phyloP scores from a whole-genome alignment of 495 filamentous ascomycete genomes.

The Cudoniella acicularis region DNA sequence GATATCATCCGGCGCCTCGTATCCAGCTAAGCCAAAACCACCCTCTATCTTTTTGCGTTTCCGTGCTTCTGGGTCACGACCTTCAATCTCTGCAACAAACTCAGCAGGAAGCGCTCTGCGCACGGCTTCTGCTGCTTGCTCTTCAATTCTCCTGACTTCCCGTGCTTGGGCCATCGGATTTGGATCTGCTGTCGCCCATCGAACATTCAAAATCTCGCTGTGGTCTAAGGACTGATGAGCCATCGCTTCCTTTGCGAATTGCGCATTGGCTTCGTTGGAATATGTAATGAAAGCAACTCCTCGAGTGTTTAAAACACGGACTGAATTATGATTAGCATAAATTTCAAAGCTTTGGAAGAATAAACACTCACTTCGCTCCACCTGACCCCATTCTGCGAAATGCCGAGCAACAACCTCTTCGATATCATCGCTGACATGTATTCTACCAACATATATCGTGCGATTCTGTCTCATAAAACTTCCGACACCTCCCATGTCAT shows the following conservation, averaged over 20 bases:
- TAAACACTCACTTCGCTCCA: slow-evolving; percentile 61
- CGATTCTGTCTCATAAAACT: slow-evolving; percentile 87
- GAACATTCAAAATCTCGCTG: slow-evolving; percentile 87
- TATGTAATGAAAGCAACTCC: slow-evolving; percentile 94
- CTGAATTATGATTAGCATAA: slow-evolving; percentile 24
- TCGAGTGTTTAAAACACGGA: slow-evolving; percentile 81
- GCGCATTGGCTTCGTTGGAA: slow-evolving; percentile 75
- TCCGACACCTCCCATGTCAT: slow-evolving; percentile 96
- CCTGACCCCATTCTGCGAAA: slow-evolving; percentile 89
- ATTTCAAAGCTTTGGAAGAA: background rate
- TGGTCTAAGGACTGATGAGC: slow-evolving; percentile 81
- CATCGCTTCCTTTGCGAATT: slow-evolving; percentile 94
- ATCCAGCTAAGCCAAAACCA: slow-evolving; percentile 82
- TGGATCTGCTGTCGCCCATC: slow-evolving; percentile 95
- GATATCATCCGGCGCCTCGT: slow-evolving; percentile 91
- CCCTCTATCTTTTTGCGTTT: slow-evolving; percentile 90
- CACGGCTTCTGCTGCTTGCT: slow-evolving; percentile 97
- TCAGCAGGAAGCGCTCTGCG: slow-evolving; percentile 84
- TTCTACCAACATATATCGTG: slow-evolving; percentile 87
- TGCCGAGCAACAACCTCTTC: slow-evolving; percentile 94
- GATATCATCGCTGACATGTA: slow-evolving; percentile 96
- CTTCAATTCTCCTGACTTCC: slow-evolving; percentile 85
- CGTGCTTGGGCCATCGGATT: slow-evolving; percentile 94
- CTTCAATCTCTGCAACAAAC: slow-evolving; percentile 92
- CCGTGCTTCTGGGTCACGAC: slow-evolving; percentile 76